Conservation (phyloP, 176 grass and related monocot genomes). For the Rhynchospora breviuscula region DNA sequence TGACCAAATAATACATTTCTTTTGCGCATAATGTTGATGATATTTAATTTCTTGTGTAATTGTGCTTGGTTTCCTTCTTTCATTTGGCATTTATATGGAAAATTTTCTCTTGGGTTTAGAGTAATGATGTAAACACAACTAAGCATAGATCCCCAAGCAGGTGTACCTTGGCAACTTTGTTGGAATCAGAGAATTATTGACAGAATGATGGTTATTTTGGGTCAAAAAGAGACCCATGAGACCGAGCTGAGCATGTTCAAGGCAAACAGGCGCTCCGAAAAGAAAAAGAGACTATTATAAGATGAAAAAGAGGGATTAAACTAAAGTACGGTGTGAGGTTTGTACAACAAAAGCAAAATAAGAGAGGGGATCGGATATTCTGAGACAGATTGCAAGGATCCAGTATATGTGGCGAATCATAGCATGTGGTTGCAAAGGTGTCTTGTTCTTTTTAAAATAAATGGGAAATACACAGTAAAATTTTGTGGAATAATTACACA, state of each 20-base stretch:
- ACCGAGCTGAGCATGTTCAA: conserved; percentile 10
- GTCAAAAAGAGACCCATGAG: conserved; percentile 18
- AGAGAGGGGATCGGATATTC: background rate
- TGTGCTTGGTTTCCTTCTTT: background rate
- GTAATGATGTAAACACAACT: conserved; percentile 18
- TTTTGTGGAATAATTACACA: too few species aligned
- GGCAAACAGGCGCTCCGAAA: background rate
- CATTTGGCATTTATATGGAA: background rate
- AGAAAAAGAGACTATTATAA: conserved; percentile 14
- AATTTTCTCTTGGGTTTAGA: background rate
- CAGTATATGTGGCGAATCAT: background rate
- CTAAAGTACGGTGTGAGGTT: background rate
- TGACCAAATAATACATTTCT: background rate
- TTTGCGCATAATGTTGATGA: background rate
- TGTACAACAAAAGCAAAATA: conserved; percentile 2
- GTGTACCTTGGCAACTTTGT: conserved; percentile 10
- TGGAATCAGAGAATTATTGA: conserved; percentile 27
- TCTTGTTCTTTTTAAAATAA: too few species aligned
- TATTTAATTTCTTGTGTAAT: background rate
- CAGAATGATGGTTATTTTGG: conserved; percentile 15
- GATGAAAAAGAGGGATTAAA: background rate
- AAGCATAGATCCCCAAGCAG: conserved; percentile 24
- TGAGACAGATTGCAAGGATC: background rate
- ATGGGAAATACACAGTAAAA: too few species aligned
- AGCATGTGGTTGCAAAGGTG: background rate